Percentiles rank a stretch among this genome's conserved stretches.
Conservation (phyloP, 352 stramenopile genomes). For the Globisporangium ultimum region DNA sequence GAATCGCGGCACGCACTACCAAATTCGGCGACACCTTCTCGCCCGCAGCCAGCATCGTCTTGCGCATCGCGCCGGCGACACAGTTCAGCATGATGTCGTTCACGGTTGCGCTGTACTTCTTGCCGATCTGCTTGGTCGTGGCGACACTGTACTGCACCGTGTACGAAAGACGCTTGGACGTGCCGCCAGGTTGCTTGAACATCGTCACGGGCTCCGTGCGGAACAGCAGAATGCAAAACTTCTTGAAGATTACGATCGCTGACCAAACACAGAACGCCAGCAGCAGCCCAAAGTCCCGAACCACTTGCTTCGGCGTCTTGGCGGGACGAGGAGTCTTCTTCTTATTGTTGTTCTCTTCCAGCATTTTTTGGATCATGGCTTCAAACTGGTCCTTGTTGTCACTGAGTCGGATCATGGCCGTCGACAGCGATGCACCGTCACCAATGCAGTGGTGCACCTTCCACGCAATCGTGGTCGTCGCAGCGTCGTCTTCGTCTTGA, state of each 20-base stretch:
- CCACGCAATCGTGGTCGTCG: slow-evolving; percentile 49
- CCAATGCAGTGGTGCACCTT: slow-evolving; percentile 79
- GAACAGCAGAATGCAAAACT: slow-evolving; percentile 43
- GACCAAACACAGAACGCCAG: slow-evolving; percentile 49
- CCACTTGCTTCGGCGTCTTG: slow-evolving; percentile 19
- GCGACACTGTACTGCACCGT: slow-evolving; percentile 69
- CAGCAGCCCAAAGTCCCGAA: slow-evolving; percentile 27
- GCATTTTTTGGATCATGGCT: slow-evolving; percentile 53
- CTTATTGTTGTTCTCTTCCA: slow-evolving; percentile 23
- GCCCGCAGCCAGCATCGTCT: slow-evolving; percentile 45
- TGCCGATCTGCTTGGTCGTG: slow-evolving; percentile 71
- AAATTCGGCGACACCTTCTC: slow-evolving; percentile 38
- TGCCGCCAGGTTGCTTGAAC: slow-evolving; percentile 62
- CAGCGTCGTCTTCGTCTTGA: slow-evolving; percentile 6
- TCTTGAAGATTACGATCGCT: slow-evolving; percentile 47
- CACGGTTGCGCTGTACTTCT: slow-evolving; percentile 58
- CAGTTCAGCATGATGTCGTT: slow-evolving; percentile 84
- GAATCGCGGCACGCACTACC: slow-evolving; percentile 65
- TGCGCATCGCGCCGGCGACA: slow-evolving; percentile 71
- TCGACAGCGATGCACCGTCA: slow-evolving; percentile 63
- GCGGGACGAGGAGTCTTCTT: slow-evolving; percentile 19
- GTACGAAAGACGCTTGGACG: slow-evolving; percentile 65
- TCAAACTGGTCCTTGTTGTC: slow-evolving; percentile 67
- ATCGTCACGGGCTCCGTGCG: slow-evolving; percentile 55
- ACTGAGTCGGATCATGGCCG: slow-evolving; percentile 62